Conservation (phyloP, 306 rosid genomes). For the Lathyrus sativus region DNA sequence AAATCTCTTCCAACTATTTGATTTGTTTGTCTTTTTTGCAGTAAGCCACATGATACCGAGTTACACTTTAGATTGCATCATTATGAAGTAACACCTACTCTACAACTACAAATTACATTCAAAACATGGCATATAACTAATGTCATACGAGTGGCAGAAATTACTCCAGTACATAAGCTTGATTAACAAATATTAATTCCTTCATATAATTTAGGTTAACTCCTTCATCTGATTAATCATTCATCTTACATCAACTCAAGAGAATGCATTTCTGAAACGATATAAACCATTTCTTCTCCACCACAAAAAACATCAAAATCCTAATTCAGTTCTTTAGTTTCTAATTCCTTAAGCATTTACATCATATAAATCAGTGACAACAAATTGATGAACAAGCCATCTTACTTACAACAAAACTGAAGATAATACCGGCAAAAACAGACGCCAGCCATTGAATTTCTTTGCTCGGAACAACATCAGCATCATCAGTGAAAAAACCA, state of each 20-base stretch:
- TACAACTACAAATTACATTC: neutral
- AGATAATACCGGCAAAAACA: slow-evolving; percentile 59
- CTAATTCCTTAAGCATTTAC: slow-evolving; percentile 4
- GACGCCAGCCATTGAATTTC: slow-evolving; percentile 67
- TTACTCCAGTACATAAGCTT: slow-evolving; percentile 4
- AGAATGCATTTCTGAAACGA: neutral
- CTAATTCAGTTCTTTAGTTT: neutral
- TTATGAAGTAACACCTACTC: slow-evolving; percentile 11
- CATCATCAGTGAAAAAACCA: slow-evolving; percentile 36
- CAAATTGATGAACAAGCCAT: slow-evolving; percentile 24
- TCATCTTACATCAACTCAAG: neutral
- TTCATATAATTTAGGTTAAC: no score
- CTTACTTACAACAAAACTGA: slow-evolving; percentile 70
- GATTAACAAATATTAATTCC: slow-evolving; percentile 9
- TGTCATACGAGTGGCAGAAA: slow-evolving; percentile 8
- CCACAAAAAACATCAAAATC: slow-evolving; percentile 14
- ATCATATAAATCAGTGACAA: slow-evolving; percentile 19
- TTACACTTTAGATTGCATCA: slow-evolving; percentile 10
- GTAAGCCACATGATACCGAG: slow-evolving; percentile 14
- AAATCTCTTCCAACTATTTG: slow-evolving; percentile 1
- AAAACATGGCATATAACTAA: neutral
- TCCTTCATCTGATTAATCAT: neutral
- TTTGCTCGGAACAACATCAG: slow-evolving; percentile 44
- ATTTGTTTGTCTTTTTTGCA: slow-evolving; percentile 2
- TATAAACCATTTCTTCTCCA: slow-evolving; percentile 19